Base-by-base conservation (phyloP, 768 basidiomycete genomes). In the Macrolepiota fuliginosa region DNA sequence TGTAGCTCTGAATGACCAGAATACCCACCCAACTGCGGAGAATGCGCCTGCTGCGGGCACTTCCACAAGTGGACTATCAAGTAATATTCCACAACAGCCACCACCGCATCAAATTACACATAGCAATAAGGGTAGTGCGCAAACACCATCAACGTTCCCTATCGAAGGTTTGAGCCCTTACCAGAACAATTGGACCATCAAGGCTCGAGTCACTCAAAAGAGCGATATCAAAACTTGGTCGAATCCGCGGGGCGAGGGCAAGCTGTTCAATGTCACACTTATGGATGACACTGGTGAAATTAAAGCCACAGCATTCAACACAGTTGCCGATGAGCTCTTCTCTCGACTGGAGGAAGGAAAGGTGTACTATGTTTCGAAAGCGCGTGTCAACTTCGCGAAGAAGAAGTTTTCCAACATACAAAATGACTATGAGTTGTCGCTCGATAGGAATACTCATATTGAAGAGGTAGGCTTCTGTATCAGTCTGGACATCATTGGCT, bases 181-280 rank as follows among this genome's bases (percentile, higher is more conserved):
- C 68, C 94, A 97, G 74, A 98, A 96, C 77, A 93, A 93, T 73
- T 99, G 97, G 97, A 95, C 92, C 10, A 96, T 98, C 80, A 95
- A 94, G 72, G 96, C 93, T 29, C 89, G 93, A 45, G 93, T 98
- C 53, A 91, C 87, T 12, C 85, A 91, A 64, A 98, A 96, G 73
- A 85, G 86, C 1, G 97, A 98, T 0, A 86, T 98, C 69, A 89
- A 85, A 67, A 83, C 84, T n/a, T 99, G 90, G 86, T 89, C 91
- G 3, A 98, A 96, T 72, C 78, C 82, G 62, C 81, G 87, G 11
- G 97, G 97, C 35, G 97, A 98, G 68, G 96, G 97, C 39, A 95
- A 98, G 71, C 79, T 98, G 15, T 98, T 99, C 78, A 94, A 81
- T 66, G 88, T 94, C 17, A 96, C 89, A 0, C 74, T 98, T 27